Conservation (phyloP, 108 stramenopile genomes). For the Nannochloropsis salina region DNA sequence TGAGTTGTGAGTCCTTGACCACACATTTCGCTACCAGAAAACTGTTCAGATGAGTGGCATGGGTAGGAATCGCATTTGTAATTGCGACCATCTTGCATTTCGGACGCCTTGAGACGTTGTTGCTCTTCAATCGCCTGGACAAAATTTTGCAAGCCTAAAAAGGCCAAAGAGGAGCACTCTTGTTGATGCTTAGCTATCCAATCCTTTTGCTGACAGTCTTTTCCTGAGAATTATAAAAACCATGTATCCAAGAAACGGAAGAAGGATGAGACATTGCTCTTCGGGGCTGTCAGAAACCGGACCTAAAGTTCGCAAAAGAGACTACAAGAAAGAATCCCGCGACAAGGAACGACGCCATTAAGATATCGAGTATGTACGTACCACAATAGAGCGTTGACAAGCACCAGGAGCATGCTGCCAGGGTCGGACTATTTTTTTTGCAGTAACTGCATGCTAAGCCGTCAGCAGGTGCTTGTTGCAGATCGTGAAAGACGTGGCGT, state of each 20-base stretch:
- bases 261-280: not conserved
- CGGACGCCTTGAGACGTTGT: not conserved
- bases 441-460: not conserved
- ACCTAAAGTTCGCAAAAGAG: too few species aligned
- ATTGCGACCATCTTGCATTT: too few species aligned
- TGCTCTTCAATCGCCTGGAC: not conserved
- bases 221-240: not conserved
- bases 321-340: too few species aligned
- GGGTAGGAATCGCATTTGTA: too few species aligned
- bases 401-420: not conserved
- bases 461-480: not conserved
- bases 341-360: not conserved
- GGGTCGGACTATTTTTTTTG: not conserved
- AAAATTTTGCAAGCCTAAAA: not conserved
- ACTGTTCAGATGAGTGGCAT: too few species aligned
- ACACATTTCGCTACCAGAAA: too few species aligned
- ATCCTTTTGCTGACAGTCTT: not conserved
- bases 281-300: not conserved
- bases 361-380: not conserved
- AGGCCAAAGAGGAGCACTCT: not conserved
- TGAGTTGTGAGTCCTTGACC: not conserved
- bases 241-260: not conserved
- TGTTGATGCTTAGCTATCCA: not conserved
- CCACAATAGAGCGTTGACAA: constrained; percentile 2
- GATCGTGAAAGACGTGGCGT: not conserved